Evolutionary conservation across 805 yeast species (phyloP), one percentile per base, ranked within the genome.

Genomic region (Wickerhamiella nectarea): DNA sequence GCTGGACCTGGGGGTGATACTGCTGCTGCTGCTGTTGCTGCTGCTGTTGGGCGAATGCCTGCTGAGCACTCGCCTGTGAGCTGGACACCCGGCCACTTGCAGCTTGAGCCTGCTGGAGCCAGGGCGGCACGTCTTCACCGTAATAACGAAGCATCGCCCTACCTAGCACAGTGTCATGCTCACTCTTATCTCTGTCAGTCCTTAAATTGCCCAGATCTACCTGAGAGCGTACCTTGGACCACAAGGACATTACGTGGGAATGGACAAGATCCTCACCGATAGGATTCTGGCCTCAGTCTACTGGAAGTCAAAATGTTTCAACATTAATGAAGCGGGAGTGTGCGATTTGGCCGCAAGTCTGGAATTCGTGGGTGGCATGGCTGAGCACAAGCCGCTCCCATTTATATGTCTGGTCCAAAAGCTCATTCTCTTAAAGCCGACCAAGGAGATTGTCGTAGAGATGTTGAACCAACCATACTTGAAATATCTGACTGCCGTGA

Each of bases 331-430:
- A 1, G 70, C 72, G 1, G 64, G 71, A 0, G 46, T 76, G 2
- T 56, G 76, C 41, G 80, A 77, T 47, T 57, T 67, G 31, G 68
- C 69, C 0, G 65, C 66, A 2, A 62, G 62, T 6, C 47, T 76
- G 6, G 55, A 67, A 8, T 65, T 66, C 40, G 59, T 83, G 4
- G 89, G 84, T 0, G 78, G 81, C 0, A 62, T 71, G n/a, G 63
- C 68, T 12, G 44, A 46, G 36, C 75, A 75, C 25, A 61, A 74
- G 48, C 91, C 93, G 0, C 66, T 80, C 14, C 78, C 77, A 11
- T 85, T 84, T 52, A 56, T 83, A n/a, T 78, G 94, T 55, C 67
- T 94, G 36, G 59, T 85, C 26, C 74, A 84, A 54, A 76, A 89
- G 50, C 57, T 89, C 46, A 66, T 87, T 4, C 94, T 89, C 58